phyloP scores from a whole-genome alignment of 805 yeast species.

The Saccharomycopsis selenospora region DNA sequence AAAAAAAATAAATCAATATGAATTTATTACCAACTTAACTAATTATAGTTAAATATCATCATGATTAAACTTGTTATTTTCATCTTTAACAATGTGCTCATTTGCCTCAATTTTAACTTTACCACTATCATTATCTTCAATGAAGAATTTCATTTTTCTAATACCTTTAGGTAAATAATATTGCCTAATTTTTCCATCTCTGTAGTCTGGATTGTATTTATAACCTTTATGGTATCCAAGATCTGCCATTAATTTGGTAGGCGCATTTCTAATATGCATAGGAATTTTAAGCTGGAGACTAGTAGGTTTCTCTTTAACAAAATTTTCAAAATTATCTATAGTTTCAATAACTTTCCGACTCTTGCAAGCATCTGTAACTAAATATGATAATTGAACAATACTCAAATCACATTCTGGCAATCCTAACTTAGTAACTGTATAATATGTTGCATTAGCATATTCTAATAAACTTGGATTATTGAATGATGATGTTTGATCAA shows the following conservation, averaged over 20 bases:
- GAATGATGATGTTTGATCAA: slow-evolving; percentile 77
- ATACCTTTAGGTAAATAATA: slow-evolving; percentile 65
- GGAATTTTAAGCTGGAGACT: slow-evolving; percentile 36
- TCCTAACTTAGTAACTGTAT: slow-evolving; percentile 85
- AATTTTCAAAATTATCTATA: slow-evolving; percentile 31
- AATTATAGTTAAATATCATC: too few species aligned
- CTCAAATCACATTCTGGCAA: slow-evolving; percentile 92
- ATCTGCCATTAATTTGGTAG: slow-evolving; percentile 84
- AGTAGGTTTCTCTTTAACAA: slow-evolving; percentile 16
- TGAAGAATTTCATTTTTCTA: slow-evolving; percentile 42
- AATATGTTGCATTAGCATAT: slow-evolving; percentile 77
- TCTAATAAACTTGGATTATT: slow-evolving; percentile 90
- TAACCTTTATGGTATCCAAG: slow-evolving; percentile 79
- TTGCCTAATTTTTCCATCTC: slow-evolving; percentile 67
- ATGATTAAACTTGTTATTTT: too few species aligned
- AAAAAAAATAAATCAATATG: too few species aligned
- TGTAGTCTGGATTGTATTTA: slow-evolving; percentile 80
- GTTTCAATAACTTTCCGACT: slow-evolving; percentile 58
- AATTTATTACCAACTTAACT: too few species aligned
- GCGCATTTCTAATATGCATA: slow-evolving; percentile 86
- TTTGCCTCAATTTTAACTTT: too few species aligned
- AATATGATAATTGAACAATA: slow-evolving; percentile 86
- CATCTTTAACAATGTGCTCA: too few species aligned
- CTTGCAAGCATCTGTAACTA: slow-evolving; percentile 77
- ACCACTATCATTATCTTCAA: slow-evolving; percentile 32